Evolutionary conservation across 2,329 filamentous ascomycete species (phyloP).

Genomic region (Colletotrichum siamense): DNA sequence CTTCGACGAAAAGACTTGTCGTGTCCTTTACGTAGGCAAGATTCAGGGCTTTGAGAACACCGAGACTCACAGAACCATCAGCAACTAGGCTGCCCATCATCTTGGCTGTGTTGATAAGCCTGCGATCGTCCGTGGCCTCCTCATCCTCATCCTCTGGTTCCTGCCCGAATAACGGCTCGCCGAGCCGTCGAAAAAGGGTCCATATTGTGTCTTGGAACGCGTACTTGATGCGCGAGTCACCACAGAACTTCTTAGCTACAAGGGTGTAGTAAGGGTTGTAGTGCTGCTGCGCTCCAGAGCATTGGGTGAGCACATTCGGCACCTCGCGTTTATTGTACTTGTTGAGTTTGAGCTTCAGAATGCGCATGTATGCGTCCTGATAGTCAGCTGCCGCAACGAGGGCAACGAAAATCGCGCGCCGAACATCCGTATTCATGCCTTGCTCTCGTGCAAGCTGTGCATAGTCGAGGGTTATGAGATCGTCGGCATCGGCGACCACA

Average conservation of each 20-base stretch:
- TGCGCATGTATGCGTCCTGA: constrained; percentile 80
- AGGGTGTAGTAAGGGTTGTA: constrained; percentile 96
- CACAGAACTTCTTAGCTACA: constrained; percentile 79
- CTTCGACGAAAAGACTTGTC: constrained; percentile 79
- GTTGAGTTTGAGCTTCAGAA: constrained; percentile 84
- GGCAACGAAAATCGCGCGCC: constrained; percentile 90
- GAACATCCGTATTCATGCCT: constrained; percentile 85
- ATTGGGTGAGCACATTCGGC: constrained; percentile 85
- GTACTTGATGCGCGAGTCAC: constrained; percentile 77
- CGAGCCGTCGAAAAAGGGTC: constrained; percentile 83
- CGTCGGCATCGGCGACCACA: constrained; percentile 33
- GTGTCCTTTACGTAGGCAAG: constrained; percentile 79
- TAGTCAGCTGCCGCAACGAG: constrained; percentile 86
- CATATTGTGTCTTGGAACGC: constrained; percentile 88
- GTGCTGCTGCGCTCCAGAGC: constrained; percentile 78
- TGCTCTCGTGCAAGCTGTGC: constrained; percentile 77
- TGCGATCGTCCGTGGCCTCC: constrained; percentile 52
- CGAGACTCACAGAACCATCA: constrained; percentile 50
- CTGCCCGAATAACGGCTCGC: constrained; percentile 77
- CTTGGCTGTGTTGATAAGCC: constrained; percentile 58
- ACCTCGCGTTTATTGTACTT: constrained; percentile 87
- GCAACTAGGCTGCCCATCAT: constrained; percentile 59
- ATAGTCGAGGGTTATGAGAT: constrained; percentile 68
- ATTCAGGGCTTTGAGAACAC: constrained; percentile 73
- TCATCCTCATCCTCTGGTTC: constrained; percentile 62